phyloP scores from a whole-genome alignment of 2,329 filamentous ascomycete genomes.

The Penicillium occitanis region DNA sequence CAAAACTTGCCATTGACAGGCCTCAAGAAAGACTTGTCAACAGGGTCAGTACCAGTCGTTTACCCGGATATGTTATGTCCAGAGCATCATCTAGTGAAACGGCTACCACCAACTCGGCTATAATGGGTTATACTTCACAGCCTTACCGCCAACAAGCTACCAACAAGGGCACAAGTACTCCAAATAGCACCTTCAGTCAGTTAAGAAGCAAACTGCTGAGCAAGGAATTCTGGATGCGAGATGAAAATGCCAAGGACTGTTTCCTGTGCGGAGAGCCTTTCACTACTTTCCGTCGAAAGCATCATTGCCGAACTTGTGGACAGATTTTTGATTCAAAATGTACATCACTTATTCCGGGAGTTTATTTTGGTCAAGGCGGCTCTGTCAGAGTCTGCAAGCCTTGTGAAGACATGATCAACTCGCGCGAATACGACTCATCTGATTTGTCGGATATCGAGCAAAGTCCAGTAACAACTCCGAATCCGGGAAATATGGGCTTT shows the following conservation, averaged over 20 bases:
- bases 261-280: constrained; percentile 90
- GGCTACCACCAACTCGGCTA: constrained; percentile 45
- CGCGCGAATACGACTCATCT: constrained; percentile 85
- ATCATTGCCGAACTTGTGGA: constrained; percentile 93
- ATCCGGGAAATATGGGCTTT: constrained; percentile 48
- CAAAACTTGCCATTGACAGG: constrained; percentile 29
- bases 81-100: constrained; percentile 45
- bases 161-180: constrained; percentile 25
- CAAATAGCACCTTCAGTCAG: constrained; percentile 51
- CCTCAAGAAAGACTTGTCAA: constrained; percentile 36
- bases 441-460: constrained; percentile 75
- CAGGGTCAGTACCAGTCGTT: constrained; percentile 46
- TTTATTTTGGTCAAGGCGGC: constrained; percentile 81
- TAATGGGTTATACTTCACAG: constrained; percentile 28
- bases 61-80: constrained; percentile 46
- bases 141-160: constrained; percentile 26
- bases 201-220: constrained; percentile 85
- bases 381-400: constrained; percentile 88
- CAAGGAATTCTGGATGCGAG: constrained; percentile 98
- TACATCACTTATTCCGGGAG: constrained; percentile 84
- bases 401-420: constrained; percentile 87
- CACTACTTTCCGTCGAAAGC: constrained; percentile 90
- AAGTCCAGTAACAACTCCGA: constrained; percentile 61
- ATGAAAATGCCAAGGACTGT: constrained; percentile 96
- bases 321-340: constrained; percentile 98